A percentile compares a stretch with the other conserved stretches of the same genome.
Evolutionary conservation across 495 filamentous ascomycete genomes (phyloP).

Genomic region (Hyaloscypha hepaticicola): DNA sequence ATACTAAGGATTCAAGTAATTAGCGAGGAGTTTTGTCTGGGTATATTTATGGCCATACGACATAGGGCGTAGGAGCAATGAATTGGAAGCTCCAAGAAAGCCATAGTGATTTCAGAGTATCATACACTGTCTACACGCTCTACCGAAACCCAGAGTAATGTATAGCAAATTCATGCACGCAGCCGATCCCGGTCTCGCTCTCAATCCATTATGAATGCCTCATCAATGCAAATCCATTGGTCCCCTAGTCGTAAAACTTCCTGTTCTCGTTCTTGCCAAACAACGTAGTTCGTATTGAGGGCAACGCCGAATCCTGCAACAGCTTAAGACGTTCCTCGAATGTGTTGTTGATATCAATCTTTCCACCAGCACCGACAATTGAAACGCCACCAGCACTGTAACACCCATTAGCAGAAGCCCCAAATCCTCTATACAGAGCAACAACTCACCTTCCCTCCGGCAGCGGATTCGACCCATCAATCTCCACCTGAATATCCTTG

Average conservation of each 20-base stretch:
- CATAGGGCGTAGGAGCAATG: not conserved
- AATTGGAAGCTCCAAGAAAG: conserved; percentile 6
- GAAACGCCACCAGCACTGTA: conserved; percentile 77
- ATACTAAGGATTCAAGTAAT: not conserved
- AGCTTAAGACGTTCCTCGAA: conserved; percentile 87
- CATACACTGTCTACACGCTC: conserved; percentile 33
- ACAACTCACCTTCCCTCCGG: conserved; percentile 80
- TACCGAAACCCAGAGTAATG: conserved; percentile 17
- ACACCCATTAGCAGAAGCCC: conserved; percentile 12
- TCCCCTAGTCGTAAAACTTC: conserved; percentile 81
- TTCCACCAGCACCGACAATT: conserved; percentile 80
- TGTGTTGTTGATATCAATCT: conserved; percentile 98
- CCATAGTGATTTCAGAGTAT: conserved; percentile 25
- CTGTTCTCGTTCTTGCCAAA: conserved; percentile 93
- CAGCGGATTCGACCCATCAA: conserved; percentile 79
- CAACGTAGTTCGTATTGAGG: conserved; percentile 76
- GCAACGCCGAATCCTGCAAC: conserved; percentile 79
- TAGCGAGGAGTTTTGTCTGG: conserved; percentile 1
- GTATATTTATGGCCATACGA: not conserved
- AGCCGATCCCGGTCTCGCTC: not conserved
- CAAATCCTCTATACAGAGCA: not conserved
- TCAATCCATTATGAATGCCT: conserved; percentile 9
- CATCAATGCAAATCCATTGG: conserved; percentile 11
- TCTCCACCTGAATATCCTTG: conserved; percentile 53
- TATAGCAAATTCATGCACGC: conserved; percentile 14